These are phyloP conservation scores for Calonectria hawksworthii DNA, from an alignment of 2,329 filamentous ascomycete genomes.

Conservation along the genomic window DNA sequence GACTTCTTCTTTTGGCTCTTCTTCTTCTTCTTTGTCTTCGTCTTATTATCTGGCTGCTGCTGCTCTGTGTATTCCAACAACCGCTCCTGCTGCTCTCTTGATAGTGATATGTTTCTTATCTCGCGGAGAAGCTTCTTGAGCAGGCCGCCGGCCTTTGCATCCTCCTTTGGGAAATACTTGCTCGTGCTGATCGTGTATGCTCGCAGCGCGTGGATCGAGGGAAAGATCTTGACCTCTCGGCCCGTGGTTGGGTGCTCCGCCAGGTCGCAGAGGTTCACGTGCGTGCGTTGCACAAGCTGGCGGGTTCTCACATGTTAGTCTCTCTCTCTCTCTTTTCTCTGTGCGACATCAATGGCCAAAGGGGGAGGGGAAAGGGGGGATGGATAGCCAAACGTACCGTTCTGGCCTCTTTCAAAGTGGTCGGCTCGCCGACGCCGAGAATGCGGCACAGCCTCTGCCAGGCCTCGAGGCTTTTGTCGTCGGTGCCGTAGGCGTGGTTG, in stretches of 20 bases:
- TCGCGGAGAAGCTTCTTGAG: slow-evolving; percentile 31
- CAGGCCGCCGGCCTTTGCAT: slow-evolving; percentile 15
- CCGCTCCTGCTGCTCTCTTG: not conserved
- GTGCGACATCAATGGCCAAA: not conserved
- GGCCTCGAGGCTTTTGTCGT: slow-evolving; percentile 11
- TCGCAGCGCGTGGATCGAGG: slow-evolving; percentile 1
- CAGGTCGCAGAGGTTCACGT: slow-evolving; percentile 35
- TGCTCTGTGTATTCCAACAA: not conserved
- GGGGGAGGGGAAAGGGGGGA: not conserved
- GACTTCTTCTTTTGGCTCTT: not conserved
- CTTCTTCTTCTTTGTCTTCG: not conserved
- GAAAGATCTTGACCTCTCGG: slow-evolving; percentile 21
- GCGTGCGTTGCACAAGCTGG: slow-evolving; percentile 17
- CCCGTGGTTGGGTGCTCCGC: slow-evolving; percentile 8
- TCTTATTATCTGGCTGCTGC: not conserved
- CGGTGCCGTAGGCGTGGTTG: slow-evolving; percentile 18
- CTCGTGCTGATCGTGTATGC: slow-evolving; percentile 1
- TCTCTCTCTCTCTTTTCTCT: not conserved
- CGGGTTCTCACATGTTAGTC: not conserved
- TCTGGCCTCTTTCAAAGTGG: slow-evolving; percentile 21
- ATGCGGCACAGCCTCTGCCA: slow-evolving; percentile 30
- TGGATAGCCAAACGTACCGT: slow-evolving; percentile 2
- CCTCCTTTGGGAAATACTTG: slow-evolving; percentile 23
- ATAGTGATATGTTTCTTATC: not conserved
- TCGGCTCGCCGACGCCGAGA: slow-evolving; percentile 19